Base-by-base conservation (phyloP, 139 green algal species). In the Chlamydomonas sp. region DNA sequence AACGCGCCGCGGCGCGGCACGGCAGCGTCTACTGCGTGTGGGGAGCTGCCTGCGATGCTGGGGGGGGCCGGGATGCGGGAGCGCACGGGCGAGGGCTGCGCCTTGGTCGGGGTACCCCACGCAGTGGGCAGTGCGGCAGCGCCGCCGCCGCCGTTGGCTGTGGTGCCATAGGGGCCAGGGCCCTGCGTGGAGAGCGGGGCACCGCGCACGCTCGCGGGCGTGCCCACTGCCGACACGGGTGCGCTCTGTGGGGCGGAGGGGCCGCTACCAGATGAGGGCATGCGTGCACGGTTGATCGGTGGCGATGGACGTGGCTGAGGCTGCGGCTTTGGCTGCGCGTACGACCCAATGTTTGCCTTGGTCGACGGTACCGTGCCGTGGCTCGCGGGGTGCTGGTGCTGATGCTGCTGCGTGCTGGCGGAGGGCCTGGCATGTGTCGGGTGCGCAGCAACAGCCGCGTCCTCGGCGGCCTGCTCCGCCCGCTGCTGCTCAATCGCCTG, bases 331-430 rank as follows among this genome's bases (percentile, higher is more conserved):
- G 60, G 30, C 22, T 68, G 26, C 5, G 60, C 60, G 34, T 68
- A 68, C 6, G 60, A 68, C 10, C 60, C 60, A 13, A 68, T 68
- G 60, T 68, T 68, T 47, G 60, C 34, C 60, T 68, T 68, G 26
- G 48, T 16, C 8, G 60, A 30, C 20, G 60, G 60, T 30, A 26
- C 34, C 10, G 8, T 43, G 13, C 16, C 43, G 43, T 54, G 43
- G 43, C 43, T 20, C 13, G 31, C 13, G 22, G 20, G 5, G 10
- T 49, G 60, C 60, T 67, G 60, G 29, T 67, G 60, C 10, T 43
- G 60, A 8, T 43, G 60, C 33, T 67, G 60, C 33, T 67, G 60
- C 30, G 31, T 54, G 43, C 16, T n/a, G 43, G 30, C 24, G 54
- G 26, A 33, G 54, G 54, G 54, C 20, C 20, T 10, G 54, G 34